Base-by-base conservation (phyloP, 176 grass and related monocot genomes). In the Carex pumila region DNA sequence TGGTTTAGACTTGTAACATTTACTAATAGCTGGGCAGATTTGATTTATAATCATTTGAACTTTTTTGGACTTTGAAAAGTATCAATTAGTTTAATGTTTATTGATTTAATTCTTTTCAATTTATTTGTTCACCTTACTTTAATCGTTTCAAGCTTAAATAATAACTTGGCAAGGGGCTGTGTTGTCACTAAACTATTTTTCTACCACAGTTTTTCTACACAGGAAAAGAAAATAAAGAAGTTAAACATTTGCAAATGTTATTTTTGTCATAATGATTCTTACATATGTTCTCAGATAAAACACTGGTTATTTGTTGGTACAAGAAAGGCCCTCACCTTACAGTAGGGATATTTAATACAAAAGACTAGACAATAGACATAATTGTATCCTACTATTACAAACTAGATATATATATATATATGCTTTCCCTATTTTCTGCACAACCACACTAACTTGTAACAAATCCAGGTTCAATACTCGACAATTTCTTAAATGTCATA, bases 401-500 rank as follows among this genome's bases (percentile, higher is more conserved):
- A 68, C 62, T 66, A 85, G 18, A 77, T 62, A 58, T 34, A 2
- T 34, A n/a, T n/a, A n/a, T n/a, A n/a, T 34, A 1, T 34, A 34
- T 78, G 53, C 13, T 72, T 19, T 29, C 19, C 49, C 50, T 72
- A 66, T 78, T 78, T 2, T 78, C 52, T 78, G 73, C 73, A 78
- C 73, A 78, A 78, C 22, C 50, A 78, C 36, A 78, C 73, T 78
- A 85, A 60, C 29, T 17, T 71, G 62, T 34, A 49, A 65, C 37
- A 43, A 31, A 70, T 55, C 17, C 12, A 65, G 63, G 21, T 61
- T 22, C 49, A 79, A 62, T 36, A 45, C n/a, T 37, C 21, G 25
- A 47, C 12, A 47, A 61, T 61, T 39, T 43, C 50, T 87, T 74
- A 91, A 15, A 87, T 86, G 67, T 91, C 94, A 58, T 91, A 93